Evolutionary conservation across 768 basidiomycete species (phyloP).

Genomic region (Lactifluus pinguis): DNA sequence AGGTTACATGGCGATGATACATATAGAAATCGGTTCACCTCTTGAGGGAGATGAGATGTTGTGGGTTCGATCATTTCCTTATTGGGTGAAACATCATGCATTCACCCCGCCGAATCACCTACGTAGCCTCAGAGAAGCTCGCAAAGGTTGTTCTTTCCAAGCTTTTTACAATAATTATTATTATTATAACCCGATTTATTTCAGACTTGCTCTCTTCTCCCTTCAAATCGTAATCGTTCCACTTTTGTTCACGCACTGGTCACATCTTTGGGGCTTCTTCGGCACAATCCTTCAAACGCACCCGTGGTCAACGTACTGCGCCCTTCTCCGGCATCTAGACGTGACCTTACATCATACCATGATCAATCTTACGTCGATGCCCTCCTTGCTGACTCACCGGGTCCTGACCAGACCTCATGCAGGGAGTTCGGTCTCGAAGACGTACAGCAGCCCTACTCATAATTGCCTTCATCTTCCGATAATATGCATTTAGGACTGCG

Average conservation of each 20-base stretch:
- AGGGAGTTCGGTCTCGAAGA: constrained; percentile 52
- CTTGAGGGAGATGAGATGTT: too few relatives aligned
- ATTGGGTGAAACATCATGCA: background rate
- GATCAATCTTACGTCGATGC: constrained; percentile 11
- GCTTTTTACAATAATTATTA: too few relatives aligned
- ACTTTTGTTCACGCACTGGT: constrained; percentile 24
- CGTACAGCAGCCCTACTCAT: constrained; percentile 27
- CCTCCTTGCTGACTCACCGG: constrained; percentile 2
- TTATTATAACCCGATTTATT: too few relatives aligned
- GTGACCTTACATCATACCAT: constrained; percentile 14
- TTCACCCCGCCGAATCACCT: constrained; percentile 27
- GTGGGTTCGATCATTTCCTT: too few relatives aligned
- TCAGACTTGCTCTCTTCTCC: constrained; percentile 25
- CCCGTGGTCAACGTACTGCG: constrained; percentile 4
- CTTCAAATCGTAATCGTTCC: constrained; percentile 24
- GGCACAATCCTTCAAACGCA: background rate
- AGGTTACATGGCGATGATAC: too few relatives aligned
- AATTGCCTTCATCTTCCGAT: background rate
- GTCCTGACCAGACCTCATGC: constrained; percentile 16
- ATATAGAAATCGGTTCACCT: too few relatives aligned
- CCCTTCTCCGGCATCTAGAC: background rate
- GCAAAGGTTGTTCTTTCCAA: constrained; percentile 32
- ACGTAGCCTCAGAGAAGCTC: constrained; percentile 51
- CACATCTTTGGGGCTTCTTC: constrained; percentile 18
- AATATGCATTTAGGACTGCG: constrained; percentile 57